Base-by-base conservation (phyloP, 139 green algal genomes). In the Trebouxia sp. region DNA sequence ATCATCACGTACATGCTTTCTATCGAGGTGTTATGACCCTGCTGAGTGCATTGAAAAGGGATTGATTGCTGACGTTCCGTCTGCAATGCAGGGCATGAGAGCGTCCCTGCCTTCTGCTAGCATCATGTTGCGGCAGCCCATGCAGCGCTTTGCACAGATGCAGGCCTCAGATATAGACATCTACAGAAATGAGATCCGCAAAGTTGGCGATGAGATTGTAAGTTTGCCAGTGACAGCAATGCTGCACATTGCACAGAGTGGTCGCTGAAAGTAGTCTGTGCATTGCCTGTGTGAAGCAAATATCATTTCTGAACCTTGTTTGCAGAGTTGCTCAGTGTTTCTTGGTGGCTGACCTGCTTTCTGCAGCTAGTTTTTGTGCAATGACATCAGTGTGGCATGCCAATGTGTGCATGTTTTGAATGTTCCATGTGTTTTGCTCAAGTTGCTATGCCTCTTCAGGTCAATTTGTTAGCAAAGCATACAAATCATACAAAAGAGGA, bases 51-150 rank as follows among this genome's bases (percentile, higher is more conserved):
- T n/a, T n/a, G n/a, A n/a, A n/a, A n/a, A n/a, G n/a, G n/a, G n/a
- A n/a, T n/a, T n/a, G n/a, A n/a, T n/a, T n/a, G n/a, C n/a, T n/a
- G 30, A 5, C 20, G 6, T 55, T 38, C 28, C 75, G 76, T 26
- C 37, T 26, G 24, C 3, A 15, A 6, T 81, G 30, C 86, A 94
- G 90, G 96, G 96, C 51, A 92, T 97, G 85, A 92, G 97, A 17
- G 94, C 94, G 0, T 90, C 96, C 6, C 89, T 99, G 83, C 96
- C 96, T 17, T 98, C 94, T 8, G 86, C 94, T 4, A 96, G 90
- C 47, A 98, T 99, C 88, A 99, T 99, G 97, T 88, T 99, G 67
- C 92, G 96, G 69, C 93, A 99, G 92, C 96, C 97, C 17, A 92
- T 97, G 84, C 90, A 97, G 87, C 88, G 94, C 15, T 93, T 95